phyloP scores from a whole-genome alignment of 306 rosid species.

The Dalbergia cochinchinensis region DNA sequence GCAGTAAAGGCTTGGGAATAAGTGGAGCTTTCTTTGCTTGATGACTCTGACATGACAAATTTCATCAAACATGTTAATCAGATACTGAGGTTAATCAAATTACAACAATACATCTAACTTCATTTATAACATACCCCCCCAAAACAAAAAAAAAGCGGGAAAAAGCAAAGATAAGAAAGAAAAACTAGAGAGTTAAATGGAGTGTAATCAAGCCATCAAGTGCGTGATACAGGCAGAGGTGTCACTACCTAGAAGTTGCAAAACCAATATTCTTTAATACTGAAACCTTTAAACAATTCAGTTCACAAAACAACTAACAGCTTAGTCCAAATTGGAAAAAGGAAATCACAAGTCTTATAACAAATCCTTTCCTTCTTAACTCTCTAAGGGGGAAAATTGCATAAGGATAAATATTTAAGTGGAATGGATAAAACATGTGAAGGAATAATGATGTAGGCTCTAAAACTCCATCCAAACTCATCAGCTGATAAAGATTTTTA shows the following conservation, averaged over 20 bases:
- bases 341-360: neutral
- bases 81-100: neutral
- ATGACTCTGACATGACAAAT: constrained; percentile 56
- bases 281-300: neutral
- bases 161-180: neutral
- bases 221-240: neutral
- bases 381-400: neutral
- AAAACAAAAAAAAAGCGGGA: no score
- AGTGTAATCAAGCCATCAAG: neutral
- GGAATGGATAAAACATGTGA: neutral
- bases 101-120: constrained; percentile 3
- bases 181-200: neutral
- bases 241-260: neutral
- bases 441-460: neutral
- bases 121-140: neutral
- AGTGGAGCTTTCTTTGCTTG: constrained; percentile 57
- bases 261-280: neutral
- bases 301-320: neutral
- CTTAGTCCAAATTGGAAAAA: neutral
- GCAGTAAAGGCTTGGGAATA: constrained; percentile 57
- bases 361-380: neutral
- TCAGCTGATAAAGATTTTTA: neutral
- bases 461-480: neutral
- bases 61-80: constrained; percentile 26
- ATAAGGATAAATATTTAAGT: neutral